These are phyloP conservation scores for Santalum album DNA, from an alignment of 164 flowering plant species.

Conservation along the genomic window DNA sequence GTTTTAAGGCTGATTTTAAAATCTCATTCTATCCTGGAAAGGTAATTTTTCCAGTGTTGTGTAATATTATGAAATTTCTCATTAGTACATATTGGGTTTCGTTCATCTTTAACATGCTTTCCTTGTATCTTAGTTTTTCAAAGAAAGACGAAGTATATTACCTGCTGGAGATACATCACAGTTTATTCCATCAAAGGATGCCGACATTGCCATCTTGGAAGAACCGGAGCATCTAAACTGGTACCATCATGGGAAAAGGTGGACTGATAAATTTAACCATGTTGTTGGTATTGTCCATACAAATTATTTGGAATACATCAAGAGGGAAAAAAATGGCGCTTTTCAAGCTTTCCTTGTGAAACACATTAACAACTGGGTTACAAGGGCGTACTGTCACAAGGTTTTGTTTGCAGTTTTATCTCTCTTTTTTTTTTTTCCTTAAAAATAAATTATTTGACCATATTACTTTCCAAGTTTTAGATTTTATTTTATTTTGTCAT, in stretches of 20 bases:
- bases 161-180: constrained; percentile 81
- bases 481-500: too few relatives aligned
- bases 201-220: constrained; percentile 82
- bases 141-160: constrained; percentile 65
- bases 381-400: constrained; percentile 73
- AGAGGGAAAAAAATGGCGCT: constrained; percentile 77
- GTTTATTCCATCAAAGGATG: constrained; percentile 69
- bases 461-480: too few relatives aligned
- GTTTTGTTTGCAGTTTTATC: too few relatives aligned
- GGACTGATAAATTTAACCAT: constrained; percentile 83
- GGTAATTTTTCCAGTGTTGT: constrained; percentile 33
- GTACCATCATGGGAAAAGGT: constrained; percentile 81
- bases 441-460: too few relatives aligned
- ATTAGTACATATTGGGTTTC: not conserved
- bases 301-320: constrained; percentile 71
- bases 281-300: constrained; percentile 82
- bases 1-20: constrained; percentile 82
- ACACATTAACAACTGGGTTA: constrained; percentile 71
- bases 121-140: constrained; percentile 46
- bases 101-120: constrained; percentile 6
- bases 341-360: constrained; percentile 75
- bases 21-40: constrained; percentile 97
- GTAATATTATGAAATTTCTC: not conserved
- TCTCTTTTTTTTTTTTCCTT: too few relatives aligned
- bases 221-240: constrained; percentile 82